Evolutionary conservation across 495 filamentous ascomycete species (phyloP).

Genomic region (Cercophora newfieldiana): DNA sequence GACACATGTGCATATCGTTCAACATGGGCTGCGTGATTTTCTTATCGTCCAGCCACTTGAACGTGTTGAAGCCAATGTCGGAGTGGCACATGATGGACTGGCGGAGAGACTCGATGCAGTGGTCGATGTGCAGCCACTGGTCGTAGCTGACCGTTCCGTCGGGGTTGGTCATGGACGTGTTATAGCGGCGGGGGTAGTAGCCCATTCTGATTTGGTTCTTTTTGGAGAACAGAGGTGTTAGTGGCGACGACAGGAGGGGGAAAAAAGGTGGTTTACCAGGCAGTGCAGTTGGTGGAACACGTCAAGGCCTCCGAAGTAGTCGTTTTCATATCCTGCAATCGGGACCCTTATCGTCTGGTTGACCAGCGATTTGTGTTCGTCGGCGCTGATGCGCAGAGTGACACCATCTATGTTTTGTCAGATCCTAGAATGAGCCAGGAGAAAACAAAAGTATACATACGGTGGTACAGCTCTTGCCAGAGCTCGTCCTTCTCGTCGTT

Average conservation of each 20-base stretch:
- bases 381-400: neutral
- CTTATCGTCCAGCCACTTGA: constrained; percentile 12
- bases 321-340: neutral
- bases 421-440: neutral
- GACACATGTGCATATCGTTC: constrained; percentile 18
- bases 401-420: neutral
- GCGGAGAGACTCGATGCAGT: constrained; percentile 32
- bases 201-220: constrained; percentile 12
- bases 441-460: too few relatives aligned
- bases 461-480: neutral
- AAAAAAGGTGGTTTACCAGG: constrained; percentile 17
- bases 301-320: constrained; percentile 27
- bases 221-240: constrained; percentile 17
- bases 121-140: constrained; percentile 26
- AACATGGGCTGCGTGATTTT: neutral
- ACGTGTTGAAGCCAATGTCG: constrained; percentile 24
- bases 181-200: constrained; percentile 4
- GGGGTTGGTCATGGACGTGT: neutral
- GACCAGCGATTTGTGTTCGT: neutral
- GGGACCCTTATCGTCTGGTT: neutral
- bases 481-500: neutral
- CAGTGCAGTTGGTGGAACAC: constrained; percentile 37
- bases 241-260: neutral
- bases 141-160: neutral
- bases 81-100: constrained; percentile 30